Base-by-base conservation (phyloP, 2,329 filamentous ascomycete species). In the Hymenoscyphus albidus region DNA sequence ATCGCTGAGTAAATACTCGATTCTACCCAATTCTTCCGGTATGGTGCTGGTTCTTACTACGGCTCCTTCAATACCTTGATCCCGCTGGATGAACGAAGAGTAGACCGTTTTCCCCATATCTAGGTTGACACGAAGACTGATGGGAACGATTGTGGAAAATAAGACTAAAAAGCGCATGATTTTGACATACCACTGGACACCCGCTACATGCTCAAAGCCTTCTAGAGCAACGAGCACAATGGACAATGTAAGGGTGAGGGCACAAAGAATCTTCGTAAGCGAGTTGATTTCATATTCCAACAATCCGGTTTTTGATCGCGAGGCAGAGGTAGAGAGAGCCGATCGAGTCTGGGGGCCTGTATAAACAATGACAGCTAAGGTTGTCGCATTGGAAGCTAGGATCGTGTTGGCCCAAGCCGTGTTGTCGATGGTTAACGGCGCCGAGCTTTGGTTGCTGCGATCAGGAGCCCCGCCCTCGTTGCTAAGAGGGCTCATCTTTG, bases 321-420 rank as follows among this genome's bases (percentile, higher is more conserved):
- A 96, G 1, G 92, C 87, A 1, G 93, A 91, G 5, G 95, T 99
- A 0, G 95, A 98, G 40, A 99, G 82, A 5, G 95, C 93, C 32
- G 96, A 96, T 65, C 96, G 87, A 1, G 95, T 99, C 77, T 99
- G 92, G 0, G 92, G 88, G 0, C 95, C 96, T 3, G 95, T 98
- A 76, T 99, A 99, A 67, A 99, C 83, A 60, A 99, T 91, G 1
- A 93, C 92, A 2, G 93, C 94, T 65, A 97, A 82, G 0, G 95
- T 95, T 3, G 86, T 91, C 0, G 91, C 94, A 75, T 93, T 95
- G 0, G 94, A 98, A 0, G 95, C 95, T 66, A 99, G 90, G 31
- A 99, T 91, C 0, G 95, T 99, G 75, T 98, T 99, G 18, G 94
- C 94, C 95, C 96, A 99, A 10, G 96, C 95, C 7, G 95, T 98